Percentiles rank a stretch among this genome's conserved stretches.
Evolutionary conservation across 495 filamentous ascomycete species (phyloP).

Genomic region (Penicillium paxilli): DNA sequence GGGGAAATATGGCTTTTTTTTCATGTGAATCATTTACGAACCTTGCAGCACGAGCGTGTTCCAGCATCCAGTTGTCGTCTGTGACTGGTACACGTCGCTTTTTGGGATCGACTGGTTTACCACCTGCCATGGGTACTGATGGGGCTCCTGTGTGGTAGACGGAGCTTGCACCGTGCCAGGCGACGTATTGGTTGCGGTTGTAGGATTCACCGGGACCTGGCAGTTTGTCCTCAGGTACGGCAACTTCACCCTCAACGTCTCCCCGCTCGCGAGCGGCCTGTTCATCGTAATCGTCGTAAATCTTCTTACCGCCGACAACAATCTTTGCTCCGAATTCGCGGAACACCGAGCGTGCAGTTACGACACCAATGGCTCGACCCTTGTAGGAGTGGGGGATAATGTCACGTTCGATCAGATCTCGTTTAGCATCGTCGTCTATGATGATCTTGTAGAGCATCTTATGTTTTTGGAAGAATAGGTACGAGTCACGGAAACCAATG

Average conservation of each 20-base stretch:
- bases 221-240: constrained; percentile 79
- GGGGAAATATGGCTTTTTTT: not conserved
- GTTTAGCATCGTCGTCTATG: constrained; percentile 88
- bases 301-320: constrained; percentile 81
- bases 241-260: constrained; percentile 84
- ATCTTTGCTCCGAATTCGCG: constrained; percentile 94
- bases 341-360: constrained; percentile 95
- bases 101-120: constrained; percentile 69
- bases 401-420: constrained; percentile 88
- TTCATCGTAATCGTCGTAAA: constrained; percentile 89
- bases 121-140: constrained; percentile 70
- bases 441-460: constrained; percentile 94
- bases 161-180: constrained; percentile 93
- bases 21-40: constrained; percentile 40
- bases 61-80: constrained; percentile 94
- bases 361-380: constrained; percentile 94
- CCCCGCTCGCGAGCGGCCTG: constrained; percentile 74
- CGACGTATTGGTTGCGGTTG: constrained; percentile 95
- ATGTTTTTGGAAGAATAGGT: constrained; percentile 98
- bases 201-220: constrained; percentile 72
- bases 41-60: constrained; percentile 90
- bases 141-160: constrained; percentile 88
- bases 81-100: constrained; percentile 88
- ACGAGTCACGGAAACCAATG: constrained; percentile 94
- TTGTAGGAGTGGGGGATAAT: constrained; percentile 98